A percentile compares a stretch with the other conserved stretches of the same genome.
Evolutionary conservation across 2,329 filamentous ascomycete genomes (phyloP).

Genomic region (Sphaerostilbella broomeana): DNA sequence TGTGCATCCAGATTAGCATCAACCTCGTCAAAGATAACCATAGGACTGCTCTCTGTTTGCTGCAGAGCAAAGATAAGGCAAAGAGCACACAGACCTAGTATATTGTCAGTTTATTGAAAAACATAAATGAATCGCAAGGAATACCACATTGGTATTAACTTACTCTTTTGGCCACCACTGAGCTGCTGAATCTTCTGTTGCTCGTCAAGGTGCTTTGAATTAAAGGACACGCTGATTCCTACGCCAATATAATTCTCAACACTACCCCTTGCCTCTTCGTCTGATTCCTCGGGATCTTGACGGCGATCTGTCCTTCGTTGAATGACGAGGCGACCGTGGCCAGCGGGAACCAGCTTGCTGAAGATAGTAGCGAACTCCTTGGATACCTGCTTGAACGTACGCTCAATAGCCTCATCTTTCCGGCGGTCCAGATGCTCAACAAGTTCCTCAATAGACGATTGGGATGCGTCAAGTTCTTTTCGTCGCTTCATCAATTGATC

Average conservation of each 20-base stretch:
- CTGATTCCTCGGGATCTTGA: conserved; percentile 52
- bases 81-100: conserved; percentile 79
- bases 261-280: conserved; percentile 60
- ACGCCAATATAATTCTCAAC: conserved; percentile 97
- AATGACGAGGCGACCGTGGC: conserved; percentile 85
- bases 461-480: conserved; percentile 78
- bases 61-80: conserved; percentile 99
- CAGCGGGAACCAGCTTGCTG: conserved; percentile 88
- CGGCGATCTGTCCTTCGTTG: conserved; percentile 79
- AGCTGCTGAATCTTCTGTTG: conserved; percentile 97
- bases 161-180: conserved; percentile 94
- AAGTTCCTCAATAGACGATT: conserved; percentile 82
- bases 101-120: conserved; percentile 17
- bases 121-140: not conserved
- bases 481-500: conserved; percentile 79
- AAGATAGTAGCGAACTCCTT: conserved; percentile 91
- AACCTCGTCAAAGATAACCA: conserved; percentile 99
- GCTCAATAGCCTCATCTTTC: conserved; percentile 96
- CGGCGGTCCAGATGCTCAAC: conserved; percentile 88
- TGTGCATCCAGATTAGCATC: conserved; percentile 97
- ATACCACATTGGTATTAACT: conserved; percentile 28
- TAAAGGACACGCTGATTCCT: conserved; percentile 96
- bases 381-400: conserved; percentile 96
- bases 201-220: conserved; percentile 90
- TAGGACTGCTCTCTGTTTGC: conserved; percentile 91